A percentile compares a stretch with the other conserved stretches of the same genome.
These are phyloP conservation scores for Panicum miliaceum DNA, from an alignment of 176 grass and related monocot genomes.

Conservation along the genomic window DNA sequence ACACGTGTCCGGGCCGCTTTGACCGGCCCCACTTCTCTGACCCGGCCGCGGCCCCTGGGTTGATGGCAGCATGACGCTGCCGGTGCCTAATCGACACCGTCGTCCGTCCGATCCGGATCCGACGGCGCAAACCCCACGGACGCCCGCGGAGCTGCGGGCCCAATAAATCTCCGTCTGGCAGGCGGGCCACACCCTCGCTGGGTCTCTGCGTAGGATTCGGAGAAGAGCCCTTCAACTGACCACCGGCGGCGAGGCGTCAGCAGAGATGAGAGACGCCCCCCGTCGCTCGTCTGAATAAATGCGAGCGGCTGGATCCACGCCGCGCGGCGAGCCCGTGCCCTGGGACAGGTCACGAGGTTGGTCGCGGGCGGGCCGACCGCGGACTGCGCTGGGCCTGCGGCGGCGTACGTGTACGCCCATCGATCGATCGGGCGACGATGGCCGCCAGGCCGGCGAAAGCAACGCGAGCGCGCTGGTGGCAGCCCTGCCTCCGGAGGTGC, in stretches of 20 bases:
- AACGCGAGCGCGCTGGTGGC: not conserved
- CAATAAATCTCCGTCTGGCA: not conserved
- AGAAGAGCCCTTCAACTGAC: not conserved
- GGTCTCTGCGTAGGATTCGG: not conserved
- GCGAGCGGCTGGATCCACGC: not conserved
- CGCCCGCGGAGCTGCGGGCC: not conserved
- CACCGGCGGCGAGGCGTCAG: not conserved
- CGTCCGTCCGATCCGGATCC: slow-evolving; percentile 24
- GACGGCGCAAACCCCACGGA: not conserved
- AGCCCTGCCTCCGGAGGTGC: not conserved
- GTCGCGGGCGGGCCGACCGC: slow-evolving; percentile 60
- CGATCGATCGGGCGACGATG: not conserved
- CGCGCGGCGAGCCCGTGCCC: not conserved
- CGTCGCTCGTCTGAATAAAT: not conserved
- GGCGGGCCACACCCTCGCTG: not conserved
- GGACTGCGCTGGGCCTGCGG: not conserved
- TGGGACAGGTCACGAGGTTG: slow-evolving; percentile 33
- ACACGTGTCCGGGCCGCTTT: slow-evolving; percentile 53
- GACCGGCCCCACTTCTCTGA: slow-evolving; percentile 41
- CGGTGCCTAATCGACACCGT: not conserved
- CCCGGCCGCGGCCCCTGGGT: not conserved
- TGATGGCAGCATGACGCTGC: slow-evolving; percentile 42
- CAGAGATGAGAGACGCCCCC: not conserved
- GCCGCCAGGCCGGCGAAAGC: slow-evolving; percentile 11
- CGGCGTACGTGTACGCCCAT: slow-evolving; percentile 15